Evolutionary conservation across 768 basidiomycete genomes (phyloP), one percentile per base, ranked within the genome.

Genomic region (Amanita pallidorosea): DNA sequence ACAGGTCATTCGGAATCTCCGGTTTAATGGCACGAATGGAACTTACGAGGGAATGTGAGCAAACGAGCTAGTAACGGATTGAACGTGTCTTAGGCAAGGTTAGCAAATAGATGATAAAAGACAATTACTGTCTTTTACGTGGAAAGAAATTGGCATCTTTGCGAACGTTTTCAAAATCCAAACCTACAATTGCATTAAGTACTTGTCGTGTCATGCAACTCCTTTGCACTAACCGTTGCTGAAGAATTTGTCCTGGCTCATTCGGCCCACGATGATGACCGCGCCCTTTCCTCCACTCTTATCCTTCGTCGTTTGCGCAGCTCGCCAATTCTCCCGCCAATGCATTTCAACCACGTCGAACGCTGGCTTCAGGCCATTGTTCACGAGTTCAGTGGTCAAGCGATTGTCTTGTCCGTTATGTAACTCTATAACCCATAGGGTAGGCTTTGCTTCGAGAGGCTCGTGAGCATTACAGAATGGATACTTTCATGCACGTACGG

Each of bases 241-340:
- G 65, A 92, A 92, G 72, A 89, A 92, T 65, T 90, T 92, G 64
- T 90, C 80, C 63, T 92, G 88, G 54, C 74, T 72, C 54, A 71
- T 73, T 53, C 77, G 79, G 3, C 89, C 88, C 6, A 86, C 81
- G 48, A 92, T 82, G 53, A 91, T 81, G 27, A 92, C 65, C 3
- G 85, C 81, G 34, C 87, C 88, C 46, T 72, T 72, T 27, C 79
- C 83, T 6, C 70, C 72, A n/a, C 66, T 65, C 56, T 72, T 71
- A 57, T 77, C 70, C 53, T 73, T 74, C 38, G 67, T 55, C 37
- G 68, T 61, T 45, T 67, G 61, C 2, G 73, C 70, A 8, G 64
- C 59, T 27, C 74, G 68, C 70, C 76, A 78, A 41, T 70, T 69
- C 33, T 69, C 64, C 12, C 76, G 67, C 88, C 89, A 92, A 51